Evolutionary conservation across 1,284 basidiomycete species (phyloP).

Genomic region (Malassezia dermatis): DNA sequence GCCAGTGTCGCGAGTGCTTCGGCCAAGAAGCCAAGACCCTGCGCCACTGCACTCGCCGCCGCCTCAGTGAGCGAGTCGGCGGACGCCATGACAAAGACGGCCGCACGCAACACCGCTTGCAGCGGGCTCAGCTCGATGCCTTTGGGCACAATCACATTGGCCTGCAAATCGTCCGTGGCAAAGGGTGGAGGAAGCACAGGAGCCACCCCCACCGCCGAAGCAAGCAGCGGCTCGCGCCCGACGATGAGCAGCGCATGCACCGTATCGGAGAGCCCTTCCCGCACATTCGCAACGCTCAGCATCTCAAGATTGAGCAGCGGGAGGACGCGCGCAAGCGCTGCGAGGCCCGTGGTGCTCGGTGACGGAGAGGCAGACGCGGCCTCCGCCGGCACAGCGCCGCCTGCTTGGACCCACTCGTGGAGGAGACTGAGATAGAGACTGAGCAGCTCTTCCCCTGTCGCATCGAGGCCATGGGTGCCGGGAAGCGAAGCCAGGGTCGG

Average conservation of each 20-base stretch:
- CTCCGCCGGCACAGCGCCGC: not conserved
- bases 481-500: not conserved
- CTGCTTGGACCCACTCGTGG: not conserved
- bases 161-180: not conserved
- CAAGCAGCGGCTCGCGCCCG: not conserved
- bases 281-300: not conserved
- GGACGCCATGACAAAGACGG: not conserved
- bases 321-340: not conserved
- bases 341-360: not conserved
- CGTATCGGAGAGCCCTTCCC: not conserved
- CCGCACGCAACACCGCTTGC: not conserved
- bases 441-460: not conserved
- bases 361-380: not conserved
- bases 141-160: not conserved
- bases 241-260: not conserved
- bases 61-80: slow-evolving; percentile 1
- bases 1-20: not conserved
- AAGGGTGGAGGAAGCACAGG: not conserved
- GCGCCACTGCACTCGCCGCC: not conserved
- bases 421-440: not conserved
- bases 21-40: slow-evolving; percentile 2
- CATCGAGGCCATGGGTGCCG: not conserved
- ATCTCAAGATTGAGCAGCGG: not conserved
- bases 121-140: not conserved
- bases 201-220: not conserved